Base-by-base conservation (phyloP, 2,329 filamentous ascomycete species). In the Colletotrichum sp. region DNA sequence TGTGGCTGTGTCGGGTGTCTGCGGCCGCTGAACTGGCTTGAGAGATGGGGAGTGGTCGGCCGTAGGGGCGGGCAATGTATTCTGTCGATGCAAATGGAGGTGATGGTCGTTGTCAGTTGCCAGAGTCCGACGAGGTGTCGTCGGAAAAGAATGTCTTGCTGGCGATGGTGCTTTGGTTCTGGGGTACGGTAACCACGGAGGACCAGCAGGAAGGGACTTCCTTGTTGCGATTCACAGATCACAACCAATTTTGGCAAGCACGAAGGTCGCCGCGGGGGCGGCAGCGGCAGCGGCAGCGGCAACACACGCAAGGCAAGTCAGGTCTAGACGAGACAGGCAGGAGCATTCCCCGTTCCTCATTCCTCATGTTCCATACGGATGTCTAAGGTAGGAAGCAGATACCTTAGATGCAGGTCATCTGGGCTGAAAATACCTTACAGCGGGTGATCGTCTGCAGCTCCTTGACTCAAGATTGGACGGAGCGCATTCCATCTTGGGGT, bases 391-490 rank as follows among this genome's bases (percentile, higher is more conserved):
- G 56, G 56, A 26, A 59, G 38, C 38, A 48, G 38, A 48, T 48
- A n/a, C 38, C 38, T 18, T 48, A 48, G 38, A 48, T 48, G 38
- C 38, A 48, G 38, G 38, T n/a, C 38, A 48, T 48, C 38, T 48
- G 38, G 38, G 70, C 38, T 69, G 67, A 71, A 71, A 74, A 71
- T 34, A 66, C 32, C 28, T 48, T 48, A 48, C 38, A 55, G 71
- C 43, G 58, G 71, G 38, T 69, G 58, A 70, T 59, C 67, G 52
- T 36, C 67, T 65, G 67, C 38, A 63, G n/a, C 24, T 55, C 26
- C 36, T 64, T 56, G 16, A 26, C n/a, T 62, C 38, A 12, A 48
- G 59, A 55, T 61, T 71, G 71, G 67, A 61, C 21, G 36, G 34
- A 16, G 68, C 28, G 30, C 43, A 34, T 71, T 18, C 65, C 48